Evolutionary conservation across 257 asterid genomes (phyloP).

Genomic region (Solanum paucissectum): DNA sequence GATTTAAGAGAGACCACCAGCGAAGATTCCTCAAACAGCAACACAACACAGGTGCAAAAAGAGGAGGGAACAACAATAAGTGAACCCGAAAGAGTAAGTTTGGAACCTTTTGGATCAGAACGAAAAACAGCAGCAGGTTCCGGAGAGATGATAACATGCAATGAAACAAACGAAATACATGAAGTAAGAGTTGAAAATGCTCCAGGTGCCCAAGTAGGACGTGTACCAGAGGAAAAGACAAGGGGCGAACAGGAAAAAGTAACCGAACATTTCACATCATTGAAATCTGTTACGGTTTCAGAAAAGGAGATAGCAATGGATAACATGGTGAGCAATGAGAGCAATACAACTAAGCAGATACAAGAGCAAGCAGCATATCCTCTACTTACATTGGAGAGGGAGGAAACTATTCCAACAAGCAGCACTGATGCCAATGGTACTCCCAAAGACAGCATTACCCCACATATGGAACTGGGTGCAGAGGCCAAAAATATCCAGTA

Average conservation of each 20-base stretch:
- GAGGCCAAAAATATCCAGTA: neutral
- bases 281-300: neutral
- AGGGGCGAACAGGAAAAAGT: neutral
- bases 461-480: neutral
- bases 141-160: neutral
- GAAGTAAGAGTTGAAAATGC: neutral
- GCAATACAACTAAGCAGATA: neutral
- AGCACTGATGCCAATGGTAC: neutral
- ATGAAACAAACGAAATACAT: neutral
- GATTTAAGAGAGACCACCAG: neutral
- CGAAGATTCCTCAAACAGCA: neutral
- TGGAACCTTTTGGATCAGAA: neutral
- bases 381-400: neutral
- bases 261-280: neutral
- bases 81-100: neutral
- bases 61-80: neutral
- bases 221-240: neutral
- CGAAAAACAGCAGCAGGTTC: constrained; percentile 8
- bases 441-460: neutral
- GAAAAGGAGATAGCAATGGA: neutral
- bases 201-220: neutral
- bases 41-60: neutral
- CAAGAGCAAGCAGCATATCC: neutral
- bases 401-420: neutral
- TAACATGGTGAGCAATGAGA: neutral